phyloP scores from a whole-genome alignment of 140 eudicot species.

The Senecio squalidus region DNA sequence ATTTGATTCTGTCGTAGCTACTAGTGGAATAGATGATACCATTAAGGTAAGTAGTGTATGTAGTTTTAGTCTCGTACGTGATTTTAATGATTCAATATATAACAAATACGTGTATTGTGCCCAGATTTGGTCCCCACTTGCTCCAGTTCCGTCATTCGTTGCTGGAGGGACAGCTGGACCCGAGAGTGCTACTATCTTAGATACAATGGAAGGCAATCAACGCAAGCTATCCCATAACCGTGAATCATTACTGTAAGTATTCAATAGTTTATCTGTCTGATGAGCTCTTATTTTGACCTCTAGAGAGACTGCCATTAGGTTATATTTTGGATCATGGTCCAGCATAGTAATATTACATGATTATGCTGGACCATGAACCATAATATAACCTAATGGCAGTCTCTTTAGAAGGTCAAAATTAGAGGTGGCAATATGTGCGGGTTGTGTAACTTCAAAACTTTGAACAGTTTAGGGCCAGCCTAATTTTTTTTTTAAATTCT shows the following conservation, averaged over 20 bases:
- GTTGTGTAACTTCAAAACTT: too few species aligned
- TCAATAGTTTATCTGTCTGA: not conserved
- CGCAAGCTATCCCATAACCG: slow-evolving; percentile 67
- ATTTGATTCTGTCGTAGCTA: slow-evolving; percentile 72
- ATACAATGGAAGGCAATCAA: slow-evolving; percentile 83
- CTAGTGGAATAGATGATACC: slow-evolving; percentile 93
- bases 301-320: not conserved
- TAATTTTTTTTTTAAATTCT: too few species aligned
- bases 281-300: not conserved
- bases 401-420: too few species aligned
- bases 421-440: too few species aligned
- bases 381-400: too few species aligned
- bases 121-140: slow-evolving; percentile 89
- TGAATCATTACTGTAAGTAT: slow-evolving; percentile 66
- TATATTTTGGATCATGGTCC: not conserved
- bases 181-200: slow-evolving; percentile 53
- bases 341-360: not conserved
- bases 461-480: too few species aligned
- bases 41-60: slow-evolving; percentile 59
- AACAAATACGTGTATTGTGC: slow-evolving; percentile 11
- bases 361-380: too few species aligned
- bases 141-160: slow-evolving; percentile 66
- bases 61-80: not conserved
- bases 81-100: slow-evolving; percentile 8
- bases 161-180: slow-evolving; percentile 66